Conservation (phyloP, 2,329 filamentous ascomycete species). For the Penicillium nordicum region DNA sequence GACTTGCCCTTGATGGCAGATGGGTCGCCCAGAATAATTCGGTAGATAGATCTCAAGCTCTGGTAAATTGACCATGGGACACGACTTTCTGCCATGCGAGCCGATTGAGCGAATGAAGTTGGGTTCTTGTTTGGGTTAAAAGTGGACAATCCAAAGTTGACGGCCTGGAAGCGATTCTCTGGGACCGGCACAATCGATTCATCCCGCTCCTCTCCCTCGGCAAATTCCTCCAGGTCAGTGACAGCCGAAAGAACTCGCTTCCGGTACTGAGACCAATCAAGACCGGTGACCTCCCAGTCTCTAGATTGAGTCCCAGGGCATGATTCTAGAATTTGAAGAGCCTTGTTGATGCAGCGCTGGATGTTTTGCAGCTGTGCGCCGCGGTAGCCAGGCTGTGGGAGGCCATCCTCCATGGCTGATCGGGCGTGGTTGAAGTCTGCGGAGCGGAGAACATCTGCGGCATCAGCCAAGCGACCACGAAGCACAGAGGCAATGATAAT, state of each 20-base stretch:
- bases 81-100: conserved; percentile 72
- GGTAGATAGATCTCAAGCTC: conserved; percentile 75
- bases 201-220: conserved; percentile 65
- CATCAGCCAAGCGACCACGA: conserved; percentile 68
- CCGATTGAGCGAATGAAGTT: conserved; percentile 64
- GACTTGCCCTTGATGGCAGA: conserved; percentile 72
- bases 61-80: conserved; percentile 91
- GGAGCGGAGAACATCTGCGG: conserved; percentile 64
- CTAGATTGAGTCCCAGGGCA: conserved; percentile 63
- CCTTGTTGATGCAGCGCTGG: conserved; percentile 65
- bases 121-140: conserved; percentile 45
- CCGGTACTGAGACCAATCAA: conserved; percentile 81
- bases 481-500: conserved; percentile 70
- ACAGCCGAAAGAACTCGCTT: conserved; percentile 67
- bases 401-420: conserved; percentile 59
- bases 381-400: conserved; percentile 65
- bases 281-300: conserved; percentile 79
- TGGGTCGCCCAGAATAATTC: conserved; percentile 71
- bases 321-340: conserved; percentile 65
- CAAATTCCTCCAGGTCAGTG: conserved; percentile 70
- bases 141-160: conserved; percentile 45
- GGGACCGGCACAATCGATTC: conserved; percentile 38
- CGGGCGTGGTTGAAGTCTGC: conserved; percentile 77
- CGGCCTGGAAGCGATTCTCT: conserved; percentile 46
- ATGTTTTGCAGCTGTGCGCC: conserved; percentile 76